Evolutionary conservation across 1,284 basidiomycete species (phyloP).

Genomic region (Rhodotorula sp.): DNA sequence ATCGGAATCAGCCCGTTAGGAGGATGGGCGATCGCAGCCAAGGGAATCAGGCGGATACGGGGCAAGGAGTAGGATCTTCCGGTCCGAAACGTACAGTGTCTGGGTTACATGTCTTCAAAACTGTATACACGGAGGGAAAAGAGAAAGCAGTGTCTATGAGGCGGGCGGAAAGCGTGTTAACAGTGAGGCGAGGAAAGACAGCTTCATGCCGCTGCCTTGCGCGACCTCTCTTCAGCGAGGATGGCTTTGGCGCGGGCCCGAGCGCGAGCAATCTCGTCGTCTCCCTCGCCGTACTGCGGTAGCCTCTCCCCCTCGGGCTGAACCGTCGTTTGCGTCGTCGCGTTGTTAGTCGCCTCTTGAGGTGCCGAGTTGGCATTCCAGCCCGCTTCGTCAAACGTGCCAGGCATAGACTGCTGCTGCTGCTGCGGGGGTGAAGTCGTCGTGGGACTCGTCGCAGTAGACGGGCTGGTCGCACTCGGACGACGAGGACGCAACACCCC

Average conservation of each 20-base stretch:
- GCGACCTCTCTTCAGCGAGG: constrained; percentile 26
- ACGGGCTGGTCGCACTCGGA: background rate
- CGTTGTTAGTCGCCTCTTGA: too few relatives aligned
- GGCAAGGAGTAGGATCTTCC: constrained; percentile 20
- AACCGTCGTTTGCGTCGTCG: too few relatives aligned
- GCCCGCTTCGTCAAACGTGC: constrained; percentile 10
- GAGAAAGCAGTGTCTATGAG: too few relatives aligned
- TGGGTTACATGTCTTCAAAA: too few relatives aligned
- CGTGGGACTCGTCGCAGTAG: background rate
- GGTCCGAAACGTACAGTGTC: too few relatives aligned
- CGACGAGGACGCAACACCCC: constrained; percentile 23
- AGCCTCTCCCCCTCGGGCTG: constrained; percentile 2
- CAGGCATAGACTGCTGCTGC: background rate
- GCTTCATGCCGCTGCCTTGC: constrained; percentile 11
- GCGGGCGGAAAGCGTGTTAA: too few relatives aligned
- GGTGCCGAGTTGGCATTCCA: constrained; percentile 3
- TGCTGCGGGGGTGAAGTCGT: background rate
- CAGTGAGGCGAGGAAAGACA: too few relatives aligned
- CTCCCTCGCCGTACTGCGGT: constrained; percentile 26
- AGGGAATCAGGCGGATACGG: constrained; percentile 24
- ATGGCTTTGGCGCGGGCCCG: constrained; percentile 25
- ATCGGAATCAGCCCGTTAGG: constrained; percentile 32
- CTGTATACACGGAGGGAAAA: too few relatives aligned
- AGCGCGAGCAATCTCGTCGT: constrained; percentile 20
- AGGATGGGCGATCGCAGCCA: constrained; percentile 33